Base-by-base conservation (phyloP, 805 yeast species). In the Saccharomyces eubayanus region DNA sequence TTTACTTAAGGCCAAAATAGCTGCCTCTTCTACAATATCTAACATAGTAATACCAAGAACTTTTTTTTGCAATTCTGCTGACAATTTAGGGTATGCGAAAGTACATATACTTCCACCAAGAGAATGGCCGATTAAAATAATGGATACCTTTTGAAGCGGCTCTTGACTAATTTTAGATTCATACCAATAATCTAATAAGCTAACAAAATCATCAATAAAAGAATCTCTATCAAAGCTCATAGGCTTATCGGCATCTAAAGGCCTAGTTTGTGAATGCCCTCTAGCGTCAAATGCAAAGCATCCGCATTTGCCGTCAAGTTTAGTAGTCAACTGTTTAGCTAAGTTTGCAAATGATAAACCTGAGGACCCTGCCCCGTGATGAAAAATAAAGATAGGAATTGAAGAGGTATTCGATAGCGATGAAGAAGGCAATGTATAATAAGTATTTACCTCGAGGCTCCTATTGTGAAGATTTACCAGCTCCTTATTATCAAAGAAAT, bases 281-380 rank as follows among this genome's bases (percentile, higher is more conserved):
- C 98, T 76, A 48, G 84, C 79, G 69, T 94, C 98, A 68, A 80
- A 89, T 0, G 84, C 66, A 49, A 91, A 76, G 2, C 86, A 65
- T 0, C 92, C 96, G 5, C 87, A 83, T 20, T 62, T 71, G 2
- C 73, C 66, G 2, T 72, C 67, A 8, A 69, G 63, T 24, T 62
- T 63, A 12, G 53, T 53, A 6, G 60, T 61, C 20, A 81, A 58
- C 9, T 65, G 62, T 48, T 62, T 67, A 1, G 79, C 69, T 27
- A 89, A 61, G 28, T 73, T 65, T 0, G 88, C 87, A 72, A 87
- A 94, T 1, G 97, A 77, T 71, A 88, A 72, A 0, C 86, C 89
- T 1, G 88, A 80, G 0, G 97, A 90, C 0, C 98, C 99, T 0
- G 97, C 97, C 2, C 99, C 99, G 68, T 94, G 99, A 59, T 89